A percentile compares a stretch with the other conserved stretches of the same genome.
Conservation (phyloP, 768 basidiomycete species). For the Dacryopinax primogenitus region DNA sequence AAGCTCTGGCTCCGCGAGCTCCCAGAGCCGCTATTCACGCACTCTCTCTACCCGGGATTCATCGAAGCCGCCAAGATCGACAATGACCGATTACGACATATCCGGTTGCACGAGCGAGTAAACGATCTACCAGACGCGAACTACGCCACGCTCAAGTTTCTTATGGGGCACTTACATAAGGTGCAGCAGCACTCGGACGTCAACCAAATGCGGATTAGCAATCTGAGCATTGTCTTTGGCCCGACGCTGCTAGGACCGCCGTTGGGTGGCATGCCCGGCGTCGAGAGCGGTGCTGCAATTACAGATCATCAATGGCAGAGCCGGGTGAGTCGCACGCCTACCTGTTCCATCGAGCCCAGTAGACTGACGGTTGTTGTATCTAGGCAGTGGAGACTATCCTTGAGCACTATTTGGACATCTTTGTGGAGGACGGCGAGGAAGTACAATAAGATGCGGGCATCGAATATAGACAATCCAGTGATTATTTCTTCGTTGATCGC, state of each 20-base stretch:
- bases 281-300: constrained; percentile 27
- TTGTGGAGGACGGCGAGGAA: constrained; percentile 57
- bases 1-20: constrained; percentile 96
- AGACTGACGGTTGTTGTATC: constrained; percentile 46
- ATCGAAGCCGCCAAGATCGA: constrained; percentile 90
- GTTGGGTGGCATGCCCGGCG: constrained; percentile 27
- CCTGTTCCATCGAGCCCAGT: constrained; percentile 44
- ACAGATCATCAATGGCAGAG: constrained; percentile 35
- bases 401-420: constrained; percentile 89
- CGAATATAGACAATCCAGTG: too few species aligned
- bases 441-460: not conserved
- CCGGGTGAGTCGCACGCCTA: constrained; percentile 25
- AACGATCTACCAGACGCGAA: constrained; percentile 98
- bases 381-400: constrained; percentile 93
- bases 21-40: constrained; percentile 84
- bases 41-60: constrained; percentile 75
- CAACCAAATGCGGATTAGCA: constrained; percentile 88
- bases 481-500: too few species aligned
- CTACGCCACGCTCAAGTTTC: constrained; percentile 90
- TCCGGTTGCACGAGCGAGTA: constrained; percentile 89
- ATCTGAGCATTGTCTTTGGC: constrained; percentile 92
- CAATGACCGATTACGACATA: constrained; percentile 88
- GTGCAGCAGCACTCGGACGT: constrained; percentile 58
- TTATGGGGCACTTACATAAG: constrained; percentile 84
- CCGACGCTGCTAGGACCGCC: constrained; percentile 86